Base-by-base conservation (phyloP, 371 early-diverging fungal species). In the Ordospora colligata region DNA sequence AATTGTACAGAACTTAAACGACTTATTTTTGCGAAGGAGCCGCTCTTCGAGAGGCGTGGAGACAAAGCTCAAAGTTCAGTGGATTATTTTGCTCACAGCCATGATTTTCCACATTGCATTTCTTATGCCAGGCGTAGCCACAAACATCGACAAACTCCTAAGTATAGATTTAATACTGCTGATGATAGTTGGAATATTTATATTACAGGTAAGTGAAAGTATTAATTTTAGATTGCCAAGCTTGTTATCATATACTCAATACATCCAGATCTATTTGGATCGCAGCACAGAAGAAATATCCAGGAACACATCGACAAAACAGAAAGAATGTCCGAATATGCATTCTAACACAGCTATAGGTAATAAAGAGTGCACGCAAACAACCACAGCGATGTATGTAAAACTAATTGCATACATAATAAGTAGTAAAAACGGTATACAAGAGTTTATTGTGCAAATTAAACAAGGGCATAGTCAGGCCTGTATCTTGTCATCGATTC, bases 241-340 rank as follows among this genome's bases (percentile, higher is more conserved):
- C 62, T 71, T 17, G 17, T 58, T 27, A 23, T 71, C 14, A 47
- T 71, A 44, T 45, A 71, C 52, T 44, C 32, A 8, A 45, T 71
- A 47, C 72, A 71, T 25, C 72, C 72, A 45, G 72, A 71, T 58
- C 37, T 71, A 47, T 63, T 54, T 14, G 72, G 72, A 71, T 42
- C 43, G 19, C 37, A 46, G 42, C 45, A 45, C 11, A 58, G 45
- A 23, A 19, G 47, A 43, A 22, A 47, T 53, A 37, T 71, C 19
- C 43, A 47, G 22, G 22, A 37, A 8, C 58, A 71, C 47, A 32
- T 25, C n/a, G 42, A 71, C 8, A 44, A 47, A 37, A 11, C 43
- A 17, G 21, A 62, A 21, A 49, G 21, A 17, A 49, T 17, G 49
- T n/a, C 21, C n/a, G n/a, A 49, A 49, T 17, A 49, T 17, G 21